Evolutionary conservation across 2,329 filamentous ascomycete species (phyloP).

Genomic region (Lasiodiplodia hormozganensis): DNA sequence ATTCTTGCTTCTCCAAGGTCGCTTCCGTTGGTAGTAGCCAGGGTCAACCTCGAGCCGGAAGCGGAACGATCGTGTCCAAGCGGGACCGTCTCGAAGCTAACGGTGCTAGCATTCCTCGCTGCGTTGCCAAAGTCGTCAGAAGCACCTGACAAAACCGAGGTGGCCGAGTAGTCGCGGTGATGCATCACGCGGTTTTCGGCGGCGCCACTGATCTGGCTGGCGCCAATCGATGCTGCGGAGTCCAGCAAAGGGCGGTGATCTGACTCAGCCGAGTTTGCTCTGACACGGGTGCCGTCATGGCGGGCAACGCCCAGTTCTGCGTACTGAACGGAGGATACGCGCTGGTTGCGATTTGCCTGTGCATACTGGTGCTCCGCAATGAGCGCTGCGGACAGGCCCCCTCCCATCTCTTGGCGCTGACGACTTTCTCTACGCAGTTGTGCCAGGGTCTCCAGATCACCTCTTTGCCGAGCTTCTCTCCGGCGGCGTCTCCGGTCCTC

Average conservation of each 20-base stretch:
- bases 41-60: slow-evolving; percentile 25
- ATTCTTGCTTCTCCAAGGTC: slow-evolving; percentile 32
- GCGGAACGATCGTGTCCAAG: slow-evolving; percentile 45
- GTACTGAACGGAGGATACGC: slow-evolving; percentile 78
- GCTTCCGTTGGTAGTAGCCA: slow-evolving; percentile 13
- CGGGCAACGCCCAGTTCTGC: slow-evolving; percentile 76
- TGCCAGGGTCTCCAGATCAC: slow-evolving; percentile 73
- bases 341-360: slow-evolving; percentile 67
- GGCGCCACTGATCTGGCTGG: slow-evolving; percentile 37
- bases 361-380: slow-evolving; percentile 68
- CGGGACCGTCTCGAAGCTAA: slow-evolving; percentile 50
- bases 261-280: slow-evolving; percentile 76
- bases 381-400: slow-evolving; percentile 49
- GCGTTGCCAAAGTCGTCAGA: slow-evolving; percentile 43
- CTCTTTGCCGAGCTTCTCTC: slow-evolving; percentile 73
- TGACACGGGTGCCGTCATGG: slow-evolving; percentile 77
- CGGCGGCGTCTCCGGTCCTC: slow-evolving; percentile 75
- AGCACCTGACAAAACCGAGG: slow-evolving; percentile 48
- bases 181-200: slow-evolving; percentile 42
- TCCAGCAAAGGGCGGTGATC: slow-evolving; percentile 75
- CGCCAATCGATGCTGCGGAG: slow-evolving; percentile 70
- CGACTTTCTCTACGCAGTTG: slow-evolving; percentile 55
- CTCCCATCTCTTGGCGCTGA: slow-evolving; percentile 34
- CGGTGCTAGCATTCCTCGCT: slow-evolving; percentile 33
- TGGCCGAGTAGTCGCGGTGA: slow-evolving; percentile 51